A percentile compares a stretch with the other conserved stretches of the same genome.
phyloP scores from a whole-genome alignment of 805 yeast species.

The Blastobotrys attinorum region DNA sequence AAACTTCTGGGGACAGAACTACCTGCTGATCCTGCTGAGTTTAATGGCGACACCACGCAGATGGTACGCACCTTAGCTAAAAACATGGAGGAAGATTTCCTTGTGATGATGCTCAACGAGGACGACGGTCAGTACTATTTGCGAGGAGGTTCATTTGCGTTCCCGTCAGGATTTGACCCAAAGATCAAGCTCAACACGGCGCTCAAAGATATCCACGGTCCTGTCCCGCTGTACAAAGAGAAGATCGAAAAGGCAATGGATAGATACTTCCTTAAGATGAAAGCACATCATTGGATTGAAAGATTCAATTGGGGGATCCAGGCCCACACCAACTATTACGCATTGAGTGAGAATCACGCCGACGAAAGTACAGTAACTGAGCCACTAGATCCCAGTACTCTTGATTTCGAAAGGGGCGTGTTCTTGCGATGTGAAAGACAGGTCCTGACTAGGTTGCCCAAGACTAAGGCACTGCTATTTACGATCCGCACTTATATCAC shows the following conservation, averaged over 20 bases:
- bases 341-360: constrained; percentile 38
- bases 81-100: constrained; percentile 55
- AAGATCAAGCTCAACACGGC: constrained; percentile 43
- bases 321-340: constrained; percentile 44
- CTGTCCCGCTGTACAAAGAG: constrained; percentile 60
- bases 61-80: constrained; percentile 18
- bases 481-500: constrained; percentile 50
- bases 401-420: constrained; percentile 33
- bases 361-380: constrained; percentile 28
- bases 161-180: constrained; percentile 72
- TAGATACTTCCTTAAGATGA: constrained; percentile 50
- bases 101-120: constrained; percentile 50
- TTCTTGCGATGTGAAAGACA: constrained; percentile 57
- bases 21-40: neutral
- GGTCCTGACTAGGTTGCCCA: constrained; percentile 44
- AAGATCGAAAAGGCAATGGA: constrained; percentile 58
- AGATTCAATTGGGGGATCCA: constrained; percentile 69
- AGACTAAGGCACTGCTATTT: constrained; percentile 40
- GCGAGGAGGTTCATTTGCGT: constrained; percentile 50
- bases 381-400: constrained; percentile 29
- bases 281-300: constrained; percentile 47
- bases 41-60: constrained; percentile 5
- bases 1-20: neutral
- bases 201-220: constrained; percentile 54
- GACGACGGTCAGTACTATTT: constrained; percentile 36